Conservation (phyloP, 345 rosid species). For the Conringia planisiliqua region DNA sequence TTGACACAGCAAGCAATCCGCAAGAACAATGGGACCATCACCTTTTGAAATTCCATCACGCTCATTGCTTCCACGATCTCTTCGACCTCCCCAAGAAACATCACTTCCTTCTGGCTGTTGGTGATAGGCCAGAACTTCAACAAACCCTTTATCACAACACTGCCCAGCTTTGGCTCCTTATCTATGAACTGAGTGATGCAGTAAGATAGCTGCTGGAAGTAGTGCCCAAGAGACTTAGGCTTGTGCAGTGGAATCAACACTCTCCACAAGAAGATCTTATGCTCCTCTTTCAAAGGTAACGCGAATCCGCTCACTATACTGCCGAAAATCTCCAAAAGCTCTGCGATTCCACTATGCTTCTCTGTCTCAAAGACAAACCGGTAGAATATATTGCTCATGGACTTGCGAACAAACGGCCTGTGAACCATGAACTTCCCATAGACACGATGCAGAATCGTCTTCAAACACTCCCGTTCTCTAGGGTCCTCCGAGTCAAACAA, state of each 20-base stretch:
- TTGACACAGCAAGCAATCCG: constrained; percentile 74
- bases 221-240: constrained; percentile 72
- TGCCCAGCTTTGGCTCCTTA: constrained; percentile 72
- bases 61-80: constrained; percentile 75
- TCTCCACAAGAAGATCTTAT: constrained; percentile 78
- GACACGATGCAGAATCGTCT: constrained; percentile 65
- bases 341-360: constrained; percentile 75
- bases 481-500: constrained; percentile 85
- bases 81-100: constrained; percentile 81
- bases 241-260: constrained; percentile 84
- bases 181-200: constrained; percentile 82
- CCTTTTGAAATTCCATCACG: constrained; percentile 70
- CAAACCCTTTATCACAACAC: constrained; percentile 60
- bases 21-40: constrained; percentile 76
- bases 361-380: constrained; percentile 74
- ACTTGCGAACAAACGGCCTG: constrained; percentile 76
- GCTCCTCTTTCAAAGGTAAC: constrained; percentile 86
- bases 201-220: constrained; percentile 74
- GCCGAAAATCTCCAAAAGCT: constrained; percentile 84
- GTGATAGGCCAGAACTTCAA: constrained; percentile 86
- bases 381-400: constrained; percentile 68
- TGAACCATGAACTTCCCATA: constrained; percentile 93
- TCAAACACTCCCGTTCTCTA: constrained; percentile 79
- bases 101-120: constrained; percentile 84
- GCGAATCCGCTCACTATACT: constrained; percentile 86